Conservation (phyloP, 768 basidiomycete species). For the Albatrellus ellisii region DNA sequence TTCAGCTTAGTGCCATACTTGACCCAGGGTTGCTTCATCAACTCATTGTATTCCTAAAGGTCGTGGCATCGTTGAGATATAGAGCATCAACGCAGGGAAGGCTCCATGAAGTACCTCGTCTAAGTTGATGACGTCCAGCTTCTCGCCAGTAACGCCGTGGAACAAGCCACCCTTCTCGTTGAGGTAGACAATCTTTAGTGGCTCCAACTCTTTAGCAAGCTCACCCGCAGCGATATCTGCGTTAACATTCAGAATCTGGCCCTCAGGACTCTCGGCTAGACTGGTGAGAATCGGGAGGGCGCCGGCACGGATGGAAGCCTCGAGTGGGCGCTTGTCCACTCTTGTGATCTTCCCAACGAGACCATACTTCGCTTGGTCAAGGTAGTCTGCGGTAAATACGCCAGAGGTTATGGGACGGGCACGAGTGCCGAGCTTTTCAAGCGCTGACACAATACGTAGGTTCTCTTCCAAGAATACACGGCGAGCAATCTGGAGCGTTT, state of each 20-base stretch:
- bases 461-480: slow-evolving; percentile 97
- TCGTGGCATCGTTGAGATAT: neutral
- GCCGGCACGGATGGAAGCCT: slow-evolving; percentile 92
- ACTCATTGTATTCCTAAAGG: slow-evolving; percentile 77
- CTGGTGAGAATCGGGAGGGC: slow-evolving; percentile 93
- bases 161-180: slow-evolving; percentile 98
- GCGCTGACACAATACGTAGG: slow-evolving; percentile 81
- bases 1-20: slow-evolving; percentile 99
- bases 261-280: slow-evolving; percentile 86
- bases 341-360: slow-evolving; percentile 92
- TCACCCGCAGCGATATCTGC: slow-evolving; percentile 98
- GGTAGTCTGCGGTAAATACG: slow-evolving; percentile 94
- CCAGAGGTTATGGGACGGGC: slow-evolving; percentile 97
- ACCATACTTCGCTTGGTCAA: slow-evolving; percentile 89
- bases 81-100: slow-evolving; percentile 1
- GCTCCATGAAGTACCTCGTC: slow-evolving; percentile 56
- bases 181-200: slow-evolving; percentile 95
- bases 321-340: slow-evolving; percentile 92
- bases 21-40: slow-evolving; percentile 99
- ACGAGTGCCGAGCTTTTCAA: slow-evolving; percentile 91
- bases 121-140: slow-evolving; percentile 90
- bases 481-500: slow-evolving; percentile 89
- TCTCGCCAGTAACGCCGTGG: slow-evolving; percentile 96
- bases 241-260: slow-evolving; percentile 99
- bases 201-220: slow-evolving; percentile 94